Evolutionary conservation across 768 basidiomycete species (phyloP).

Genomic region (Macrolepiota albuminosa): DNA sequence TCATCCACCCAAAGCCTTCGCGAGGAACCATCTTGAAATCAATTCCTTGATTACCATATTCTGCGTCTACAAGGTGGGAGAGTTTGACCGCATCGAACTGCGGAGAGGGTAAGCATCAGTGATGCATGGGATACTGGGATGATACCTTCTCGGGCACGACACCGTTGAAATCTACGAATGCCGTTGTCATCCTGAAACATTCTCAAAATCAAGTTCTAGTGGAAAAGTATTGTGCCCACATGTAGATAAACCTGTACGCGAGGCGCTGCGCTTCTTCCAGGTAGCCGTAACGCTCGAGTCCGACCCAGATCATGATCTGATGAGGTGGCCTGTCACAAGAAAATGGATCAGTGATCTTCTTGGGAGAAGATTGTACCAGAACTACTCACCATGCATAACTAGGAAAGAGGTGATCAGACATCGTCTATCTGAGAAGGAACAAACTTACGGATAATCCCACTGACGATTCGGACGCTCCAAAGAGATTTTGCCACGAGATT

Average conservation of each 20-base stretch:
- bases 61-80: slow-evolving; percentile 94
- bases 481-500: slow-evolving; percentile 92
- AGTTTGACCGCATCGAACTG: slow-evolving; percentile 95
- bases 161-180: slow-evolving; percentile 95
- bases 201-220: neutral
- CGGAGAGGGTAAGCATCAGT: neutral
- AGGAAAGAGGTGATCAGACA: slow-evolving; percentile 2
- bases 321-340: slow-evolving; percentile 71
- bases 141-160: slow-evolving; percentile 93
- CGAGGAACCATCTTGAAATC: slow-evolving; percentile 98
- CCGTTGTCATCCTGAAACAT: slow-evolving; percentile 76
- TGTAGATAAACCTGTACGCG: slow-evolving; percentile 96
- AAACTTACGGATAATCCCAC: slow-evolving; percentile 92
- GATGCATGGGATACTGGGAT: neutral
- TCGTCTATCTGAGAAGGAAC: slow-evolving; percentile 9
- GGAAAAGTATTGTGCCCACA: slow-evolving; percentile 41
- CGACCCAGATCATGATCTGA: slow-evolving; percentile 99
- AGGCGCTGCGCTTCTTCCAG: slow-evolving; percentile 89
- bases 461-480: slow-evolving; percentile 96
- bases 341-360: slow-evolving; percentile 11
- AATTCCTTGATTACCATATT: slow-evolving; percentile 93
- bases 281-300: slow-evolving; percentile 93
- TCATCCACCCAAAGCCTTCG: slow-evolving; percentile 99
- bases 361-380: neutral
- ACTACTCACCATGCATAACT: slow-evolving; percentile 62